These are phyloP conservation scores for Ustilago sp. DNA, from an alignment of 1,284 basidiomycete genomes.

Conservation along the genomic window DNA sequence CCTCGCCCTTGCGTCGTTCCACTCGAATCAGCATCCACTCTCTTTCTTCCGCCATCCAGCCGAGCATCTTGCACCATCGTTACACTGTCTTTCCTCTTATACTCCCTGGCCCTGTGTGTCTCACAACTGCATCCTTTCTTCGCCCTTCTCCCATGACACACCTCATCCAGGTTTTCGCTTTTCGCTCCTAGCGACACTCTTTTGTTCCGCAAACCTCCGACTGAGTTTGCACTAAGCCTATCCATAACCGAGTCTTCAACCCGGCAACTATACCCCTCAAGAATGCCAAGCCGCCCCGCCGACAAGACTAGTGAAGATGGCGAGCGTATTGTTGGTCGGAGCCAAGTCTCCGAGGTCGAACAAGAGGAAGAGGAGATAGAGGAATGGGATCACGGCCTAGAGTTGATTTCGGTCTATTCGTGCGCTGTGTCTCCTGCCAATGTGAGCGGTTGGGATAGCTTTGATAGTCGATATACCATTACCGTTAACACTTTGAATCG, in stretches of 20 bases:
- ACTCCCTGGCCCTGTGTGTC: not conserved
- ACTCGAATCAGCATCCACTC: not conserved
- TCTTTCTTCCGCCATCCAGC: not conserved
- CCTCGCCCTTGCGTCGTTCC: not conserved
- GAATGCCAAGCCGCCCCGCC: not conserved
- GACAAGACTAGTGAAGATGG: not conserved
- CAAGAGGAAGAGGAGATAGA: not conserved
- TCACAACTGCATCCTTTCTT: not conserved
- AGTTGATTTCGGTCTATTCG: not conserved
- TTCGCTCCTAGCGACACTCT: not conserved
- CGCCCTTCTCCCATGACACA: not conserved
- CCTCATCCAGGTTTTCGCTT: not conserved
- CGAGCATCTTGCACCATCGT: not conserved
- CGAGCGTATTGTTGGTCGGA: not conserved
- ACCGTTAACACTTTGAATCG: too few species aligned
- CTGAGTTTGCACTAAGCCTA: not conserved
- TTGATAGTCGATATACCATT: too few species aligned
- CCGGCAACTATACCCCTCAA: not conserved
- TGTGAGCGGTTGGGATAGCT: not conserved
- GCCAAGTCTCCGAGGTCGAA: not conserved
- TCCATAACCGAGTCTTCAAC: not conserved
- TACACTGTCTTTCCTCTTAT: not conserved
- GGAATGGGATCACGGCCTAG: conserved; percentile 6
- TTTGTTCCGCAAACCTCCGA: not conserved
- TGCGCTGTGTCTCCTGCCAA: not conserved